phyloP scores from a whole-genome alignment of 208 protist species.

The Tetramitus jugosus region DNA sequence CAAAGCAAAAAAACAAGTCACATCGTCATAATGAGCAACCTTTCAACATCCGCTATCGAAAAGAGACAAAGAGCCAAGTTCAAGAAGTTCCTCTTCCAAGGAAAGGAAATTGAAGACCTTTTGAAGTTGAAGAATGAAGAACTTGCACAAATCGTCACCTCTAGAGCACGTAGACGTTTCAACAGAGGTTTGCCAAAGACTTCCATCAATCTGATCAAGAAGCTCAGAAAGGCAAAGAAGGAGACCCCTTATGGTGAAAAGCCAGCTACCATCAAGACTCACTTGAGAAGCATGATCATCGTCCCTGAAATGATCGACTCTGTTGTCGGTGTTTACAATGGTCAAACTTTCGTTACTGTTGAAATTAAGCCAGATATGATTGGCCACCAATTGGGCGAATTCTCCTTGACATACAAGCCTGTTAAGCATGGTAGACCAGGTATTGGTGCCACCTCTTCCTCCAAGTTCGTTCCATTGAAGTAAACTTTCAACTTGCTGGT shows the following conservation, averaged over 20 bases:
- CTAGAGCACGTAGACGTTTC: slow-evolving; percentile 85
- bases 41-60: too few relatives aligned
- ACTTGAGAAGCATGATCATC: slow-evolving; percentile 98
- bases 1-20: too few relatives aligned
- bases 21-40: too few relatives aligned
- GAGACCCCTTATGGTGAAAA: slow-evolving; percentile 76
- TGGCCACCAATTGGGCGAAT: slow-evolving; percentile 99
- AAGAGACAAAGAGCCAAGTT: too few relatives aligned
- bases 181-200: slow-evolving; percentile 51
- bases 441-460: slow-evolving; percentile 94
- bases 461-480: slow-evolving; percentile 67
- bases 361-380: slow-evolving; percentile 99
- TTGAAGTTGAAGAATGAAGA: slow-evolving; percentile 81
- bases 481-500: too few relatives aligned
- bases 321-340: slow-evolving; percentile 98
- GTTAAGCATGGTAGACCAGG: slow-evolving; percentile 97
- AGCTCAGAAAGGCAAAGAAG: slow-evolving; percentile 76
- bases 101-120: slow-evolving; percentile 85
- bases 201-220: slow-evolving; percentile 86
- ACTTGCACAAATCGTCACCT: slow-evolving; percentile 82
- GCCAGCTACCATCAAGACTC: slow-evolving; percentile 94
- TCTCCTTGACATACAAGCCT: slow-evolving; percentile 97
- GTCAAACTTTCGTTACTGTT: slow-evolving; percentile 95
- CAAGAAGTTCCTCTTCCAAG: slow-evolving; percentile 95
- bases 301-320: slow-evolving; percentile 99